Conservation (phyloP, 2,329 filamentous ascomycete genomes). For the Dactylellina leptospora region DNA sequence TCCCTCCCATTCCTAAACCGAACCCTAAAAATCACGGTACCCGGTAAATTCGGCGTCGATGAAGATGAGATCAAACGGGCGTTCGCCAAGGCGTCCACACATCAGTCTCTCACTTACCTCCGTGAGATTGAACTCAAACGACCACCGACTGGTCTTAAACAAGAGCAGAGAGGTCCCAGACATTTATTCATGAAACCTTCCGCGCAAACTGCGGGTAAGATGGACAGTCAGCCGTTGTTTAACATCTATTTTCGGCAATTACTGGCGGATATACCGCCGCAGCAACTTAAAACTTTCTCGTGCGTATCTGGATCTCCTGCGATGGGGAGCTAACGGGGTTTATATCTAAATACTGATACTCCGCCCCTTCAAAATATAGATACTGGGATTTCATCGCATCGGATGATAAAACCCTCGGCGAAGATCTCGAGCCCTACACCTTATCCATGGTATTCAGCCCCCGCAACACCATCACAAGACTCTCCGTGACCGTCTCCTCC, state of each 20-base stretch:
- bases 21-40: constrained; percentile 13
- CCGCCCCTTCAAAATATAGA: too few relatives aligned
- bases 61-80: not conserved
- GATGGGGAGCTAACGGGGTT: too few relatives aligned
- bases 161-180: too few relatives aligned
- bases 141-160: not conserved
- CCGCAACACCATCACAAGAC: constrained; percentile 7
- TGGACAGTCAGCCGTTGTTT: not conserved
- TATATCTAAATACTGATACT: too few relatives aligned
- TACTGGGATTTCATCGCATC: too few relatives aligned
- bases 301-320: too few relatives aligned
- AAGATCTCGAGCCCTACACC: constrained; percentile 4
- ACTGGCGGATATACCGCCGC: not conserved
- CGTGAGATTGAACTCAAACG: constrained; percentile 3
- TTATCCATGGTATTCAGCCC: constrained; percentile 2
- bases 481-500: not conserved
- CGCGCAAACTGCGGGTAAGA: not conserved
- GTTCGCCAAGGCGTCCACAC: constrained; percentile 10
- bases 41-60: not conserved
- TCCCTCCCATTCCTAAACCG: constrained; percentile 9
- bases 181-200: constrained; percentile 10
- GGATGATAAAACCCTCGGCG: not conserved
- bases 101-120: not conserved
- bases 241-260: constrained; percentile 16
- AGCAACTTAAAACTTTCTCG: constrained; percentile 7